Evolutionary conservation across 257 asterid species (phyloP).

Genomic region (Solanum habrochaites): DNA sequence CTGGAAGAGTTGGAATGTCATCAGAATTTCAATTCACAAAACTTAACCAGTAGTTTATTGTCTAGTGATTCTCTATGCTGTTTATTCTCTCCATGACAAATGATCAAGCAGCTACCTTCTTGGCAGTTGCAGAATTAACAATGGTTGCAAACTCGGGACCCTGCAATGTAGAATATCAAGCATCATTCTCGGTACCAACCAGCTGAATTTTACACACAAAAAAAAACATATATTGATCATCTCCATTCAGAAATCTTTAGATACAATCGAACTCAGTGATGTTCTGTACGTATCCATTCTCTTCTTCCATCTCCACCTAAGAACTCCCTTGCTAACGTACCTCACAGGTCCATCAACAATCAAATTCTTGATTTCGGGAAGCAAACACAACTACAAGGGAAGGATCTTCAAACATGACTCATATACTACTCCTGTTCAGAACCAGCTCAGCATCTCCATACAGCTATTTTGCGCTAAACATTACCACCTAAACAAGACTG

Average conservation of each 20-base stretch:
- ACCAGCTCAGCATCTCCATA: not conserved
- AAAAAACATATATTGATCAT: not conserved
- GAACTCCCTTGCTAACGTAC: not conserved
- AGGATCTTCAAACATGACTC: not conserved
- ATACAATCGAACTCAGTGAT: not conserved
- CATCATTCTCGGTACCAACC: not conserved
- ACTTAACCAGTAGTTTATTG: not conserved
- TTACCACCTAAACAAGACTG: not conserved
- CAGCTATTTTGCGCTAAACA: not conserved
- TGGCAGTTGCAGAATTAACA: slow-evolving; percentile 78
- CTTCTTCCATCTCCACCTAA: not conserved
- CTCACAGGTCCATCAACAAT: not conserved
- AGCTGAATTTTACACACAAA: not conserved
- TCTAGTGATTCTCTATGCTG: not conserved
- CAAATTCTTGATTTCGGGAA: not conserved
- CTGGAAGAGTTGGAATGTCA: not conserved
- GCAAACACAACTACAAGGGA: not conserved
- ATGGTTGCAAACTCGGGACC: slow-evolving; percentile 94
- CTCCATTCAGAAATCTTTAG: not conserved
- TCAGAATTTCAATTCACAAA: slow-evolving; percentile 4
- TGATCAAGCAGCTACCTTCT: slow-evolving; percentile 81
- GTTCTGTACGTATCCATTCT: not conserved
- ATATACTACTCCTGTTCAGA: not conserved
- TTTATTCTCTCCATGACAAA: slow-evolving; percentile 4
- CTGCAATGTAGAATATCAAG: slow-evolving; percentile 27